Evolutionary conservation across 495 filamentous ascomycete genomes (phyloP).

Genomic region (Aspergillus diversus): DNA sequence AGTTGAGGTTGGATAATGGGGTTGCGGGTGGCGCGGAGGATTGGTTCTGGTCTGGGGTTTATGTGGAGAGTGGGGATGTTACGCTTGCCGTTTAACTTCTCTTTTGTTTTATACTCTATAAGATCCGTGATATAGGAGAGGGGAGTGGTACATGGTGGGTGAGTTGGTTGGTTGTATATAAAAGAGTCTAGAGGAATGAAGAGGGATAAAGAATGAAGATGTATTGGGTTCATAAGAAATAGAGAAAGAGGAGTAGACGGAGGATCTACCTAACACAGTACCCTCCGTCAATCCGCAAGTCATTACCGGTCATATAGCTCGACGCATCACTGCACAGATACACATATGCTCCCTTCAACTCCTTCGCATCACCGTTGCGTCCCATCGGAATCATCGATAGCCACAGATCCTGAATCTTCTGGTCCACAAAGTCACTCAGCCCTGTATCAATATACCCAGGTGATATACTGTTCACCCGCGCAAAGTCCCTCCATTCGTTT

Average conservation of each 20-base stretch:
- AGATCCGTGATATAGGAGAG: not conserved
- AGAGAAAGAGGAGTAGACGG: not conserved
- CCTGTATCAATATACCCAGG: slow-evolving; percentile 83
- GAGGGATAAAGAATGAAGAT: not conserved
- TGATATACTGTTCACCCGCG: slow-evolving; percentile 72
- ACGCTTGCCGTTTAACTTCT: slow-evolving; percentile 7
- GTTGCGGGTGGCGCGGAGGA: slow-evolving; percentile 61
- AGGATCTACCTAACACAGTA: slow-evolving; percentile 47
- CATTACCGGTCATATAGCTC: slow-evolving; percentile 81
- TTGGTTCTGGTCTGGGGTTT: slow-evolving; percentile 75
- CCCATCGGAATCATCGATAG: slow-evolving; percentile 75
- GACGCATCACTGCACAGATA: slow-evolving; percentile 76
- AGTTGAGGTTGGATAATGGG: slow-evolving; percentile 65
- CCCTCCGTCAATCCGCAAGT: slow-evolving; percentile 76
- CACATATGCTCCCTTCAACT: slow-evolving; percentile 83
- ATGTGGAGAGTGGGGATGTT: slow-evolving; percentile 59
- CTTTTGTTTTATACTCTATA: not conserved
- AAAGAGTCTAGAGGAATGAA: not conserved
- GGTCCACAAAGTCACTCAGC: slow-evolving; percentile 72
- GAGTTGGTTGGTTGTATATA: not conserved
- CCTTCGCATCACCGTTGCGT: slow-evolving; percentile 73
- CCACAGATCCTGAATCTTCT: slow-evolving; percentile 74
- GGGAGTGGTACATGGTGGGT: not conserved
- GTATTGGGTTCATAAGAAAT: not conserved
- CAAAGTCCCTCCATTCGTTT: slow-evolving; percentile 80